Conservation (phyloP, 1,139 yeast genomes). For the Taiozyma sp. region DNA sequence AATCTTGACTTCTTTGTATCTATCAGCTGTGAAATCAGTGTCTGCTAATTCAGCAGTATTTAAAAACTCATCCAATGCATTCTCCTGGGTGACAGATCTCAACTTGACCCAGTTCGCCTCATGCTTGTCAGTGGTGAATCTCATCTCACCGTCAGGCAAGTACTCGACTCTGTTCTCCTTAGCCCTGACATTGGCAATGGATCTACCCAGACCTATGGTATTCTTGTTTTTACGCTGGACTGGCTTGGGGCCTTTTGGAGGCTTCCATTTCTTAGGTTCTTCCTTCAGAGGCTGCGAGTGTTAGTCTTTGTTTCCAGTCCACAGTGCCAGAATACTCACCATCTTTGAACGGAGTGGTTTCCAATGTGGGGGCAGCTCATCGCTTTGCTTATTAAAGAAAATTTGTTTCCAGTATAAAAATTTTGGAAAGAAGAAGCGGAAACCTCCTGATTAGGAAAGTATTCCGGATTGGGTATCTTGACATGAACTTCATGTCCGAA, state of each 20-base stretch:
- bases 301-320: no score
- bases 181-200: conserved; percentile 71
- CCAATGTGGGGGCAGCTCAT: no score
- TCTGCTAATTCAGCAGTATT: conserved; percentile 94
- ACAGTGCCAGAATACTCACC: conserved; percentile 2
- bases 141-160: conserved; percentile 80
- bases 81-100: conserved; percentile 91
- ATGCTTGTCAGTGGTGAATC: conserved; percentile 75
- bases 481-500: no score
- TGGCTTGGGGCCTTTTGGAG: conserved; percentile 91
- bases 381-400: not conserved
- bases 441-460: not conserved
- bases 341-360: not conserved
- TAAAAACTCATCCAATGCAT: conserved; percentile 88
- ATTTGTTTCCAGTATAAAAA: not conserved
- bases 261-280: conserved; percentile 49
- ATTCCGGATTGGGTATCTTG: not conserved
- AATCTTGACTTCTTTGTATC: conserved; percentile 76
- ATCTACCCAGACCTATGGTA: conserved; percentile 77
- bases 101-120: conserved; percentile 88
- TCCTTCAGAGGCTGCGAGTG: conserved; percentile 36
- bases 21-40: conserved; percentile 93
- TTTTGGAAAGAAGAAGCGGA: no score
- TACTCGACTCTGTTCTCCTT: conserved; percentile 63
- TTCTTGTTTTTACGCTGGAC: conserved; percentile 80